Evolutionary conservation across 306 rosid genomes (phyloP).

Genomic region (Malus asiatica): DNA sequence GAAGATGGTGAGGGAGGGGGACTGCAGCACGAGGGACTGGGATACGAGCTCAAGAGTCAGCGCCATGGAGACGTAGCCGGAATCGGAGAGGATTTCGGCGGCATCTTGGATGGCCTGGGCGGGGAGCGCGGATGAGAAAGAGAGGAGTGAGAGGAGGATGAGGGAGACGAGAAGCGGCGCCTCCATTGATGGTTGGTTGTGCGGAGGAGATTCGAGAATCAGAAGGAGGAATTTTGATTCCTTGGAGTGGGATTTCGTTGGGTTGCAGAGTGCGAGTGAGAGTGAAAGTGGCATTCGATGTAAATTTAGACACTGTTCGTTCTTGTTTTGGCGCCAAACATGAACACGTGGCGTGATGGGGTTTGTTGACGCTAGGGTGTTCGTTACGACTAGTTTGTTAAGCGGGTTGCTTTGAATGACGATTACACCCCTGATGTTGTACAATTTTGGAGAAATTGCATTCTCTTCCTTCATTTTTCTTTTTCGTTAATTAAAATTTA

Average conservation of each 20-base stretch:
- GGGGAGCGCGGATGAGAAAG: conserved; percentile 36
- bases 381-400: neutral
- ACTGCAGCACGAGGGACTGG: conserved; percentile 26
- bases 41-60: conserved; percentile 59
- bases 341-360: neutral
- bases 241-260: neutral
- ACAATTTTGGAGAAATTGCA: too few relatives aligned
- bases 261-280: neutral
- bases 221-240: neutral
- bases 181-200: conserved; percentile 45
- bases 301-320: neutral
- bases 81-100: conserved; percentile 57
- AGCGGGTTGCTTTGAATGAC: neutral
- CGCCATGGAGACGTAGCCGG: conserved; percentile 66
- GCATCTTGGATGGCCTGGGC: conserved; percentile 46
- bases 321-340: conserved; percentile 10
- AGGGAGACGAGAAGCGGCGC: conserved; percentile 13
- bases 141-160: conserved; percentile 14
- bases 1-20: conserved; percentile 68
- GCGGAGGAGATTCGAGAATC: neutral
- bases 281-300: neutral
- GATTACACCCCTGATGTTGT: neutral
- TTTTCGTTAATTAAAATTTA: too few relatives aligned
- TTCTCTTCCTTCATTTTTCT: too few relatives aligned
- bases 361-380: neutral